Percentiles rank a stretch among this genome's conserved stretches.
Conservation (phyloP, 2,329 filamentous ascomycete species). For the Raffaelea ambrosiae region DNA sequence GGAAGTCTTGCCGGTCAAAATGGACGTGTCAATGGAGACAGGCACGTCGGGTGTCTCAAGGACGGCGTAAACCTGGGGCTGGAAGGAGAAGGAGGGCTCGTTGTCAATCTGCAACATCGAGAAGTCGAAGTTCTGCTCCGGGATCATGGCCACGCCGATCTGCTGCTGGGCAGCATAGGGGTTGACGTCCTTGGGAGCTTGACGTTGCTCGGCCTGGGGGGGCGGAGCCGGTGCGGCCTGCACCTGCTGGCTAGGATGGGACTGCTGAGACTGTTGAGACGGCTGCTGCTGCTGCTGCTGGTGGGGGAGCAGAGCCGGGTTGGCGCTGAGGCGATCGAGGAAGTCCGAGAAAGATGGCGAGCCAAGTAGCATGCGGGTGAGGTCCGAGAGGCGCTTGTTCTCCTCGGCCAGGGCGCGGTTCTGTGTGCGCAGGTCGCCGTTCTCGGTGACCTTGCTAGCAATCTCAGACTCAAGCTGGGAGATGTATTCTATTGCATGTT, state of each 20-base stretch:
- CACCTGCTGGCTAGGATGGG: conserved; percentile 15
- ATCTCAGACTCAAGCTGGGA: conserved; percentile 87
- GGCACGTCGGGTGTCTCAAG: conserved; percentile 26
- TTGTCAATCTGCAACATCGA: conserved; percentile 57
- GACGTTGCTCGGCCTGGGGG: conserved; percentile 18
- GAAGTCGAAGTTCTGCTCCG: conserved; percentile 70
- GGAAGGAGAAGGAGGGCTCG: conserved; percentile 46
- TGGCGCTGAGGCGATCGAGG: conserved; percentile 60
- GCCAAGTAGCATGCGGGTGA: conserved; percentile 73
- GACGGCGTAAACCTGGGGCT: conserved; percentile 61
- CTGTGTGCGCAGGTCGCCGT: conserved; percentile 68
- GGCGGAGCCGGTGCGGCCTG: background rate
- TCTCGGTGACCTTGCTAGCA: conserved; percentile 73
- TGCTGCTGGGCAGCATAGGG: conserved; percentile 53
- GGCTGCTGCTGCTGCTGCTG: conserved; percentile 27
- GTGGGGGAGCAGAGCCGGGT: conserved; percentile 30
- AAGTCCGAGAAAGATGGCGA: conserved; percentile 78
- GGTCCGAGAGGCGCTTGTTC: conserved; percentile 69
- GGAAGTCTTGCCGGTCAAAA: conserved; percentile 64
- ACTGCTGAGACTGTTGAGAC: conserved; percentile 25
- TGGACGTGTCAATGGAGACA: conserved; percentile 44
- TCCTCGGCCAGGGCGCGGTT: conserved; percentile 78
- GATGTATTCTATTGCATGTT: conserved; percentile 76
- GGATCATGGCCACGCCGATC: conserved; percentile 75
- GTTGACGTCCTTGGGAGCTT: conserved; percentile 58